Evolutionary conservation across 2,329 filamentous ascomycete genomes (phyloP).

Genomic region (Cladorrhinum sp.): DNA sequence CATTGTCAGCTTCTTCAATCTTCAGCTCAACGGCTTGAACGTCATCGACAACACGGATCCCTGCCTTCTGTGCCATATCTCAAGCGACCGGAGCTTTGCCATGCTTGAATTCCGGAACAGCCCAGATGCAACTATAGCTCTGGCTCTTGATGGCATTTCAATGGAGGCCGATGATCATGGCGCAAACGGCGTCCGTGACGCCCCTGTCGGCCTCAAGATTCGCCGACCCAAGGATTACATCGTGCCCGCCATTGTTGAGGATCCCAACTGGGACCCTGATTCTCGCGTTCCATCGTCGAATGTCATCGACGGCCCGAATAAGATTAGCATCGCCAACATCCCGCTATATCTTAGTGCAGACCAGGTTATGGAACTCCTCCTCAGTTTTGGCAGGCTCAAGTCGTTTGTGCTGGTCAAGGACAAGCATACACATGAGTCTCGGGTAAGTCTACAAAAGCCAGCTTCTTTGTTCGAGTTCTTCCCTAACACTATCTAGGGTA

Average conservation of each 20-base stretch:
- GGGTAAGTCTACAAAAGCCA: conserved; percentile 54
- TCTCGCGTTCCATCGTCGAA: conserved; percentile 69
- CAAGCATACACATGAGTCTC: conserved; percentile 75
- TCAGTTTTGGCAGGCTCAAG: conserved; percentile 89
- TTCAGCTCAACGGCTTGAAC: conserved; percentile 95
- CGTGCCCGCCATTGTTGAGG: conserved; percentile 74
- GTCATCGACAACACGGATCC: conserved; percentile 80
- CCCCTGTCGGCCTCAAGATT: conserved; percentile 64
- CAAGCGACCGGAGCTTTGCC: conserved; percentile 75
- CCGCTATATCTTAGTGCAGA: conserved; percentile 85
- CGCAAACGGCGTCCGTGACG: conserved; percentile 51
- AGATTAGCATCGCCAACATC: conserved; percentile 89
- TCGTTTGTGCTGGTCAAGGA: conserved; percentile 91
- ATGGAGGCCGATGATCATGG: conserved; percentile 73
- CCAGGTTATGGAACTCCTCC: conserved; percentile 84
- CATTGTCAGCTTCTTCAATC: conserved; percentile 84
- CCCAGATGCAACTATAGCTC: conserved; percentile 83
- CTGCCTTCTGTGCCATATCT: conserved; percentile 78
- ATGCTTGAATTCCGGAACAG: conserved; percentile 87
- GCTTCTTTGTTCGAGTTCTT: not conserved
- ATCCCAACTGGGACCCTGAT: conserved; percentile 65
- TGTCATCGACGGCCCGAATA: conserved; percentile 90
- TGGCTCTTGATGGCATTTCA: conserved; percentile 83
- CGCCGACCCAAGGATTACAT: conserved; percentile 95
- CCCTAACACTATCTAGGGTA: conserved; percentile 60